A percentile compares a stretch with the other conserved stretches of the same genome.
These are phyloP conservation scores for Neofusicoccum ribis DNA, from an alignment of 2,329 filamentous ascomycete genomes.

Conservation along the genomic window DNA sequence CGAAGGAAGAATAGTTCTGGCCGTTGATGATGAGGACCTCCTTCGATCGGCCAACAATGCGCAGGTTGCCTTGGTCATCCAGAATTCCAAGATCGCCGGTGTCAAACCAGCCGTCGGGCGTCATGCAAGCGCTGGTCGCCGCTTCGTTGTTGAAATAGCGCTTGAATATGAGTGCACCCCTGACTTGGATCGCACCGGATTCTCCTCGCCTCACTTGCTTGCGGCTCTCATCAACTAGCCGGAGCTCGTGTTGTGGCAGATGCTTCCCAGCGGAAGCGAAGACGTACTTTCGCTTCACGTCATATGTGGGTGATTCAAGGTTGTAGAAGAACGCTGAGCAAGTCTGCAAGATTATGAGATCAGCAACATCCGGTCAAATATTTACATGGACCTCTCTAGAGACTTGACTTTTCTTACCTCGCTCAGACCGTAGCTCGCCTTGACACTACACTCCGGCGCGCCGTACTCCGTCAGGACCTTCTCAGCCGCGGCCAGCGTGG, in stretches of 20 bases:
- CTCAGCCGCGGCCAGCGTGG: conserved; percentile 33
- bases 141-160: conserved; percentile 35
- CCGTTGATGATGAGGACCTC: conserved; percentile 32
- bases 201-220: neutral
- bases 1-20: conserved; percentile 27
- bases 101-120: conserved; percentile 29
- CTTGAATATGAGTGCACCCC: conserved; percentile 42
- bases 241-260: conserved; percentile 14
- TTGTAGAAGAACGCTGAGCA: conserved; percentile 38
- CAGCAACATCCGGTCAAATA: neutral
- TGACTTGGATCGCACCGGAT: conserved; percentile 23
- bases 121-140: conserved; percentile 28
- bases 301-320: conserved; percentile 42
- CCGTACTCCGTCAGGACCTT: conserved; percentile 34
- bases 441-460: conserved; percentile 23
- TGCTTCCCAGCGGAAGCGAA: conserved; percentile 42
- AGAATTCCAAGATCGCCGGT: conserved; percentile 29
- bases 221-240: neutral
- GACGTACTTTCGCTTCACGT: conserved; percentile 29
- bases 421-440: conserved; percentile 16
- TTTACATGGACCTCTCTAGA: neutral
- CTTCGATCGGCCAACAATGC: conserved; percentile 28
- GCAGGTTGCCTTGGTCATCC: conserved; percentile 27
- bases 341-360: neutral
- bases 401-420: neutral